phyloP scores from a whole-genome alignment of 2,329 filamentous ascomycete genomes.

The Zymoseptoria tritici region DNA sequence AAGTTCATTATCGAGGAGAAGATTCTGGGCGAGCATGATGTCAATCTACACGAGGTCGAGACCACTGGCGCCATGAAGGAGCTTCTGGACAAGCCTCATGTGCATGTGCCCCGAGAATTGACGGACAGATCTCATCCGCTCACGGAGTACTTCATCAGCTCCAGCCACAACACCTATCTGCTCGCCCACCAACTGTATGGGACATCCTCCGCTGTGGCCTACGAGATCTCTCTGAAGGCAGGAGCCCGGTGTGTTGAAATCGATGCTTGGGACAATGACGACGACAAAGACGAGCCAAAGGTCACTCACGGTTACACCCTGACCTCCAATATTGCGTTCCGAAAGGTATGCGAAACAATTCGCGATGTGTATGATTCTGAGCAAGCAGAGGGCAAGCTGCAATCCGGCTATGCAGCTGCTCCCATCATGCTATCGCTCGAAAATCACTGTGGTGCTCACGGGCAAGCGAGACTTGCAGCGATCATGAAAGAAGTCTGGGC shows the following conservation, averaged over 20 bases:
- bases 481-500: constrained; percentile 60
- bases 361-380: constrained; percentile 56
- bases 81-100: constrained; percentile 51
- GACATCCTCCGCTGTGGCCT: constrained; percentile 54
- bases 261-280: constrained; percentile 62
- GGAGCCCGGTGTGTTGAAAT: constrained; percentile 67
- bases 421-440: constrained; percentile 60
- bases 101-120: constrained; percentile 48
- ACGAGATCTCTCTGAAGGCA: constrained; percentile 54
- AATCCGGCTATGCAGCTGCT: constrained; percentile 38
- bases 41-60: constrained; percentile 27
- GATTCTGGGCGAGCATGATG: constrained; percentile 41
- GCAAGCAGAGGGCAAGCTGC: constrained; percentile 36
- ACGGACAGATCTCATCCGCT: constrained; percentile 54
- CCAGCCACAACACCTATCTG: constrained; percentile 67
- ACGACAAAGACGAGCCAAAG: constrained; percentile 56
- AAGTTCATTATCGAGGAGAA: constrained; percentile 49
- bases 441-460: constrained; percentile 56
- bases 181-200: constrained; percentile 63
- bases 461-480: constrained; percentile 53
- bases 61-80: constrained; percentile 41
- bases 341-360: constrained; percentile 58
- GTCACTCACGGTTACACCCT: constrained; percentile 65
- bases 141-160: constrained; percentile 65
- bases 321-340: constrained; percentile 58